Conservation (phyloP, 768 basidiomycete species). For the Cubamyces sp. region DNA sequence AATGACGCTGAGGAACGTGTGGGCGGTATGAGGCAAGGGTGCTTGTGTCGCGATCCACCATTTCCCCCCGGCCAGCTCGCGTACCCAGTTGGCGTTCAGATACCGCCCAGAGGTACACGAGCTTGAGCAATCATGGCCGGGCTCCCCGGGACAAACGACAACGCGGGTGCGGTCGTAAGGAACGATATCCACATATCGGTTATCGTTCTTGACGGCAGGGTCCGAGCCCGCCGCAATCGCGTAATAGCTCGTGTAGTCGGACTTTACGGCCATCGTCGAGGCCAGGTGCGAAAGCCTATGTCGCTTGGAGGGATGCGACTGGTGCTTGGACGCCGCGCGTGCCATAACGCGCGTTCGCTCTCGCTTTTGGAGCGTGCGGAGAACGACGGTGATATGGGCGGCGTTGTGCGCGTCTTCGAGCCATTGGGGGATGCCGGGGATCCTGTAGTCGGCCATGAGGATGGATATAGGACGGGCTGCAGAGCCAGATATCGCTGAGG, state of each 20-base stretch:
- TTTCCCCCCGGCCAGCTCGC: constrained; percentile 69
- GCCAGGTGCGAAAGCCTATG: constrained; percentile 28
- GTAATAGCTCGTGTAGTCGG: constrained; percentile 50
- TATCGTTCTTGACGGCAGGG: constrained; percentile 48
- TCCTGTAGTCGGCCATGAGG: constrained; percentile 11
- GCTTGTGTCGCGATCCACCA: constrained; percentile 91
- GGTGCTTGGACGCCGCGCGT: constrained; percentile 34
- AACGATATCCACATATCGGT: constrained; percentile 74
- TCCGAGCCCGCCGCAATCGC: constrained; percentile 54
- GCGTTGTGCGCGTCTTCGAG: constrained; percentile 31
- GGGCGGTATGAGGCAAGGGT: constrained; percentile 67
- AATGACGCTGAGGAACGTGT: constrained; percentile 77
- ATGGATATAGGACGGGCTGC: neutral
- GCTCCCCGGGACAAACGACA: constrained; percentile 41
- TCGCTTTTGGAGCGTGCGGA: constrained; percentile 42
- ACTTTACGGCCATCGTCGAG: constrained; percentile 25
- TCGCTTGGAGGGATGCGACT: constrained; percentile 28
- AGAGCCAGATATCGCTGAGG: too few species aligned
- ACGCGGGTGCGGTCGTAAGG: constrained; percentile 87
- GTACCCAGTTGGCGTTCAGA: constrained; percentile 87
- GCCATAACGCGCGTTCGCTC: constrained; percentile 41
- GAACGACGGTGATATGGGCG: constrained; percentile 36
- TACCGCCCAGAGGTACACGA: constrained; percentile 49
- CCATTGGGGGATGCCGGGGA: constrained; percentile 30
- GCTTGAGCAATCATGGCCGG: constrained; percentile 17